Conservation (phyloP, 192 early-diverging fungal species). For the Coemansia sp. region DNA sequence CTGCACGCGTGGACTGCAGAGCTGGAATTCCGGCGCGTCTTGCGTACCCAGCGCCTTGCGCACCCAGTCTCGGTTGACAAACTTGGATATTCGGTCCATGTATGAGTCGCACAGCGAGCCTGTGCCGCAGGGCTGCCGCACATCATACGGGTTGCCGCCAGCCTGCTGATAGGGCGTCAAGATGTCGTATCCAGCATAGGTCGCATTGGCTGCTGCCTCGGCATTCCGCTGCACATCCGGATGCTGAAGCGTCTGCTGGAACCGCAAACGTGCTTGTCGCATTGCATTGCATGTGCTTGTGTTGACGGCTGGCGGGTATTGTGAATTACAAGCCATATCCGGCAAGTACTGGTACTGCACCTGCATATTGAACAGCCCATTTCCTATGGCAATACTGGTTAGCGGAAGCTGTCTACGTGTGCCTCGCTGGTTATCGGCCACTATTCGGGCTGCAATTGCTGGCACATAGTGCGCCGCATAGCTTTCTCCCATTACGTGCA, state of each 20-base stretch:
- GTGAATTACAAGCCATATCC: slow-evolving; percentile 63
- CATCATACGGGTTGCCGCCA: slow-evolving; percentile 90
- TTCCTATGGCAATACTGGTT: slow-evolving; percentile 76
- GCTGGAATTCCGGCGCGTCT: slow-evolving; percentile 53
- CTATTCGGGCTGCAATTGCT: slow-evolving; percentile 73
- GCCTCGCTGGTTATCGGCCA: slow-evolving; percentile 55
- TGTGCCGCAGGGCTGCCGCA: slow-evolving; percentile 77
- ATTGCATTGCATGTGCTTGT: slow-evolving; percentile 66
- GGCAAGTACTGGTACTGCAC: slow-evolving; percentile 82
- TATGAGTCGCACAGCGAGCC: slow-evolving; percentile 79
- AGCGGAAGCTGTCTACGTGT: slow-evolving; percentile 55
- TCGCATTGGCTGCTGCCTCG: slow-evolving; percentile 22
- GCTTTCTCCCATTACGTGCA: slow-evolving; percentile 85
- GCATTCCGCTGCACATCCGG: background rate
- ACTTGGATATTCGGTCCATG: slow-evolving; percentile 67
- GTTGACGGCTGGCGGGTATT: slow-evolving; percentile 67
- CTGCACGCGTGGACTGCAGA: slow-evolving; percentile 79
- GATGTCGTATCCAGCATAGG: slow-evolving; percentile 74
- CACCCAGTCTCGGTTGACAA: slow-evolving; percentile 67
- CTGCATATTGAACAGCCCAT: slow-evolving; percentile 81
- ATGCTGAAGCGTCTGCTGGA: slow-evolving; percentile 4
- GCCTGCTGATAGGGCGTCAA: slow-evolving; percentile 74
- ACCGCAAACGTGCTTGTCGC: slow-evolving; percentile 27
- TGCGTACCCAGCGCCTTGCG: slow-evolving; percentile 68
- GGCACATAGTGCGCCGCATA: slow-evolving; percentile 93